Conservation (phyloP, 106 monocot genomes). For the Dioscorea dumetorum region DNA sequence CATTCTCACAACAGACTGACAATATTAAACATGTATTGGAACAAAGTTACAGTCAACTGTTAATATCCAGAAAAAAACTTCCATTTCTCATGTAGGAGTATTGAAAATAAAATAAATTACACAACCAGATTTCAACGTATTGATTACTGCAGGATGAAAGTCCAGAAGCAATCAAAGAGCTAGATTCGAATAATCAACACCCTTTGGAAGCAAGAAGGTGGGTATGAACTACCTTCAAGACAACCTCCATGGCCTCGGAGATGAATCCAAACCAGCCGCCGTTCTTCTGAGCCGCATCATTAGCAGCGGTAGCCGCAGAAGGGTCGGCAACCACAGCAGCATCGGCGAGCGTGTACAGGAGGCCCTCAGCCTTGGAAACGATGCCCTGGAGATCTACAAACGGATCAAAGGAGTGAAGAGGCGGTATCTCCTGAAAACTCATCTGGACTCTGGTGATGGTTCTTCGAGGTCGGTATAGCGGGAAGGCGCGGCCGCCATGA, state of each 20-base stretch:
- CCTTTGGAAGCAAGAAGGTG: too few relatives aligned
- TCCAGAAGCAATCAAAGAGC: too few relatives aligned
- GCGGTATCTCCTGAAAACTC: conserved; percentile 59
- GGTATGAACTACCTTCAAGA: conserved; percentile 56
- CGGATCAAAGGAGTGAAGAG: conserved; percentile 13
- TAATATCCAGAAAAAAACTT: too few relatives aligned
- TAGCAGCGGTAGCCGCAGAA: conserved; percentile 18
- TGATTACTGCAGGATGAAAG: too few relatives aligned
- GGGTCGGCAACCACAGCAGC: conserved; percentile 62
- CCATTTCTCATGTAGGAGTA: too few relatives aligned
- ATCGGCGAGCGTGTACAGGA: conserved; percentile 86
- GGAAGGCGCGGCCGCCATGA: conserved; percentile 23
- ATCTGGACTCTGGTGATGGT: conserved; percentile 28
- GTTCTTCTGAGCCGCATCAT: conserved; percentile 55
- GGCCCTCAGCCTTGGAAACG: conserved; percentile 49
- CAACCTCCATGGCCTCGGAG: conserved; percentile 87
- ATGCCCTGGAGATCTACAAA: conserved; percentile 40
- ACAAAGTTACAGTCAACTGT: too few relatives aligned
- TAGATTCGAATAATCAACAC: too few relatives aligned
- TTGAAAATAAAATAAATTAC: too few relatives aligned
- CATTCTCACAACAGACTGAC: too few relatives aligned
- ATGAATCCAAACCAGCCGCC: conserved; percentile 98
- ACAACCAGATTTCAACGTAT: too few relatives aligned
- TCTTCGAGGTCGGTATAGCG: conserved; percentile 22
- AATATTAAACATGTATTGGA: too few relatives aligned